Percentiles rank a stretch among this genome's conserved stretches.
phyloP scores from a whole-genome alignment of 2,329 filamentous ascomycete species.

The Magnaporthiopsis poae region DNA sequence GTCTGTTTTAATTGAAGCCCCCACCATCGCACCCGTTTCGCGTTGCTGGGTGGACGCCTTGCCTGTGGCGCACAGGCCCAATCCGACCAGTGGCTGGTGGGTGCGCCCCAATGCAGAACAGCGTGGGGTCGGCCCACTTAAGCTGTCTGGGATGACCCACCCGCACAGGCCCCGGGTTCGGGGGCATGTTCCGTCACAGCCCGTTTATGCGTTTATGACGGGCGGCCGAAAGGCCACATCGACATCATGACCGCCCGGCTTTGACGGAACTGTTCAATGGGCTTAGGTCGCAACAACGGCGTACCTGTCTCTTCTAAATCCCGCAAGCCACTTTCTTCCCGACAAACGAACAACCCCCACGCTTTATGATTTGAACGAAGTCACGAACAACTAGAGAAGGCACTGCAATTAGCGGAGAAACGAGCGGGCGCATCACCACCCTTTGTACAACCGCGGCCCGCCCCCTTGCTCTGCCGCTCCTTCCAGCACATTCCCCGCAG shows the following conservation, averaged over 20 bases:
- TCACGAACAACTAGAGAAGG: not conserved
- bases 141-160: not conserved
- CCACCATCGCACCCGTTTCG: slow-evolving; percentile 3
- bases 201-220: not conserved
- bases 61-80: too few relatives aligned
- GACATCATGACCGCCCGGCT: not conserved
- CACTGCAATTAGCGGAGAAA: not conserved
- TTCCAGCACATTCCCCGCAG: not conserved
- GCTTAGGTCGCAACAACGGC: not conserved
- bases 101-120: not conserved
- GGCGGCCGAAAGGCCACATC: not conserved
- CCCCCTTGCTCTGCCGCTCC: not conserved
- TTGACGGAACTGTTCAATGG: too few relatives aligned
- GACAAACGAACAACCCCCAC: too few relatives aligned
- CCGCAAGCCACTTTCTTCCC: not conserved
- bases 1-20: slow-evolving; percentile 5
- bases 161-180: not conserved
- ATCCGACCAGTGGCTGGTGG: not conserved
- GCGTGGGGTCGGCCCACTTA: too few relatives aligned
- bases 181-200: not conserved
- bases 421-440: not conserved
- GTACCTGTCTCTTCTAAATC: not conserved
- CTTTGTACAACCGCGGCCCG: too few relatives aligned
- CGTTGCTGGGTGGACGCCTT: not conserved
- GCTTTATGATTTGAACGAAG: too few relatives aligned